Conservation (phyloP, 257 asterid species). For the Orobanche coerulescens region DNA sequence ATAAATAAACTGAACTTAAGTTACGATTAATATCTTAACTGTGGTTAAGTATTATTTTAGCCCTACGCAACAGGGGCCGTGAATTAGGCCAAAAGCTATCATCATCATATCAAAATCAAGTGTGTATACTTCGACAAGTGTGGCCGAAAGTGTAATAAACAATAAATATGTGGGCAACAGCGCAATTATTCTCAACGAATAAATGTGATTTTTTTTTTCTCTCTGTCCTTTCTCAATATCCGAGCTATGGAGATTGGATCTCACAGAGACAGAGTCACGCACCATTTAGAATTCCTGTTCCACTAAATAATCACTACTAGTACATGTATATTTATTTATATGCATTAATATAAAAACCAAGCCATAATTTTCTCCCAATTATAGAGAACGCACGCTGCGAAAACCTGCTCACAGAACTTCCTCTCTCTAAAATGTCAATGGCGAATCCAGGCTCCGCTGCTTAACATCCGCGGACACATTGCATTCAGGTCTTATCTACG, state of each 20-base stretch:
- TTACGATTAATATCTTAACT: too few species aligned
- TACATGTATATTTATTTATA: background rate
- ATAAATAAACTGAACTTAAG: background rate
- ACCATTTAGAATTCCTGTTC: slow-evolving; percentile 22
- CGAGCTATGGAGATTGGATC: slow-evolving; percentile 35
- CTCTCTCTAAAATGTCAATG: slow-evolving; percentile 50
- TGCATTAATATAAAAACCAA: background rate
- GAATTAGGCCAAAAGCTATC: background rate
- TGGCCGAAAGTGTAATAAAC: slow-evolving; percentile 21
- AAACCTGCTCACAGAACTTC: slow-evolving; percentile 34
- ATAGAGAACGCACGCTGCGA: slow-evolving; percentile 39
- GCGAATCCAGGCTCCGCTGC: slow-evolving; percentile 42
- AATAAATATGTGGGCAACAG: slow-evolving; percentile 19
- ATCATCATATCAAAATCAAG: background rate
- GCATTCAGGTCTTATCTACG: background rate
- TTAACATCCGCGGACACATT: slow-evolving; percentile 27
- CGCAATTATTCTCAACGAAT: slow-evolving; percentile 29
- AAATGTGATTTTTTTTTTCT: slow-evolving; percentile 15
- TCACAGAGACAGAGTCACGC: slow-evolving; percentile 22
- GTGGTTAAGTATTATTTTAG: too few species aligned
- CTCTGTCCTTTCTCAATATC: slow-evolving; percentile 22
- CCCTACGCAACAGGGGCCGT: background rate
- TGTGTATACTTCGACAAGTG: background rate
- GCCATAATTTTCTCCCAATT: slow-evolving; percentile 25
- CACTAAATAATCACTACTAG: slow-evolving; percentile 7